These are phyloP conservation scores for Ogataea pilisensis DNA, from an alignment of 805 yeast genomes.

Conservation along the genomic window DNA sequence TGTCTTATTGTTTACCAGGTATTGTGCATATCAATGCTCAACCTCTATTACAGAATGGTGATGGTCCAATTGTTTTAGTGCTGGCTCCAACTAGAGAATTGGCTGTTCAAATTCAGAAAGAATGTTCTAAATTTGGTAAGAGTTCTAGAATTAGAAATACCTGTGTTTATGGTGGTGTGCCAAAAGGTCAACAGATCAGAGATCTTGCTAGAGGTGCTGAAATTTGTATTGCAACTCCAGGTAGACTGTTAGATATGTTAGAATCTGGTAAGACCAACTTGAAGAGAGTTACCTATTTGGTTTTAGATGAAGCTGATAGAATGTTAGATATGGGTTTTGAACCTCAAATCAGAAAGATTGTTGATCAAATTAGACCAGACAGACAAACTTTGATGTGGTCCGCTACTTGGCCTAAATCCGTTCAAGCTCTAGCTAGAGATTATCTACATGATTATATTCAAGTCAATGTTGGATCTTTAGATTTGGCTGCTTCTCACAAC, in stretches of 20 bases:
- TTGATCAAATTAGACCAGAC: constrained; percentile 95
- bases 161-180: constrained; percentile 99
- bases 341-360: constrained; percentile 98
- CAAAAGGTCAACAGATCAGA: constrained; percentile 96
- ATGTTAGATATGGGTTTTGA: constrained; percentile 99
- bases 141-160: constrained; percentile 93
- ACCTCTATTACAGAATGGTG: constrained; percentile 88
- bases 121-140: constrained; percentile 91
- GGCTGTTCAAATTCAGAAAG: constrained; percentile 95
- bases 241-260: constrained; percentile 96
- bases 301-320: constrained; percentile 98
- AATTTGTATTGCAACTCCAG: constrained; percentile 97
- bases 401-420: constrained; percentile 99
- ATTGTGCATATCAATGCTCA: constrained; percentile 98
- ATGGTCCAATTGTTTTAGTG: constrained; percentile 94
- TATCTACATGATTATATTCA: constrained; percentile 91
- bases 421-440: constrained; percentile 87
- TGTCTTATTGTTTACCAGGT: constrained; percentile 94
- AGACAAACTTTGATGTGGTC: constrained; percentile 99
- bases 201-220: constrained; percentile 94
- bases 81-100: constrained; percentile 98
- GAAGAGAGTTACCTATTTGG: constrained; percentile 94
- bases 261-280: constrained; percentile 93
- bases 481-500: constrained; percentile 93
- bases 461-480: constrained; percentile 94